Conservation (phyloP, 805 yeast species). For the Yamadazyma tumulicola region DNA sequence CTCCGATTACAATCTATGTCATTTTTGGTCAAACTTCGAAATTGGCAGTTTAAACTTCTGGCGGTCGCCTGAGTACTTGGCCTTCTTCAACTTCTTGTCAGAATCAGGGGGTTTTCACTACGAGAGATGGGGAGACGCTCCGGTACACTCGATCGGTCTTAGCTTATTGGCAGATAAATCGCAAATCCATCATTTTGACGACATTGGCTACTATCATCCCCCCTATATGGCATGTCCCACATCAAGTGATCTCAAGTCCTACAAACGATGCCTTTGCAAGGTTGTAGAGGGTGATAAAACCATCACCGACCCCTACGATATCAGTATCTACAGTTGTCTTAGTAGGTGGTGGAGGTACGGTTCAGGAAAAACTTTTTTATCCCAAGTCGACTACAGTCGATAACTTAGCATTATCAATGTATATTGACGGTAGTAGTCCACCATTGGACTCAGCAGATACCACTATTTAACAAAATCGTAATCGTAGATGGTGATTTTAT, state of each 20-base stretch:
- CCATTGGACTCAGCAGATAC: not conserved
- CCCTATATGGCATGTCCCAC: conserved; percentile 43
- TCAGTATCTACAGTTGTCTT: conserved; percentile 60
- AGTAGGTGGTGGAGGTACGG: conserved; percentile 76
- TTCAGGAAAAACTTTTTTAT: conserved; percentile 54
- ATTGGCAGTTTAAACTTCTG: conserved; percentile 50
- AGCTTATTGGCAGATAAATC: conserved; percentile 32
- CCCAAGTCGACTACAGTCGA: conserved; percentile 37
- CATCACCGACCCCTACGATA: conserved; percentile 32
- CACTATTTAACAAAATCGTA: not conserved
- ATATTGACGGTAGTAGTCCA: too few species aligned
- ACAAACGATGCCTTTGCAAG: conserved; percentile 38
- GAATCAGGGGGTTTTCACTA: conserved; percentile 50
- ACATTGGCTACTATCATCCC: conserved; percentile 41
- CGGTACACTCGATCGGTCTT: conserved; percentile 40
- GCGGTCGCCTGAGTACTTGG: conserved; percentile 43
- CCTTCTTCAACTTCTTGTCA: conserved; percentile 46
- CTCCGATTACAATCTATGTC: conserved; percentile 50
- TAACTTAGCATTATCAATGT: not conserved
- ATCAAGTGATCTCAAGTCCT: conserved; percentile 26
- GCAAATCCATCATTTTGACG: conserved; percentile 42
- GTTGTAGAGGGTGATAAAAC: conserved; percentile 16
- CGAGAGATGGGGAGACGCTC: conserved; percentile 62
- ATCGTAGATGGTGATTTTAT: too few species aligned
- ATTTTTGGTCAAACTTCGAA: conserved; percentile 66